Evolutionary conservation across 768 basidiomycete species (phyloP), one percentile per base, ranked within the genome.

Genomic region (Cyathus striatus): DNA sequence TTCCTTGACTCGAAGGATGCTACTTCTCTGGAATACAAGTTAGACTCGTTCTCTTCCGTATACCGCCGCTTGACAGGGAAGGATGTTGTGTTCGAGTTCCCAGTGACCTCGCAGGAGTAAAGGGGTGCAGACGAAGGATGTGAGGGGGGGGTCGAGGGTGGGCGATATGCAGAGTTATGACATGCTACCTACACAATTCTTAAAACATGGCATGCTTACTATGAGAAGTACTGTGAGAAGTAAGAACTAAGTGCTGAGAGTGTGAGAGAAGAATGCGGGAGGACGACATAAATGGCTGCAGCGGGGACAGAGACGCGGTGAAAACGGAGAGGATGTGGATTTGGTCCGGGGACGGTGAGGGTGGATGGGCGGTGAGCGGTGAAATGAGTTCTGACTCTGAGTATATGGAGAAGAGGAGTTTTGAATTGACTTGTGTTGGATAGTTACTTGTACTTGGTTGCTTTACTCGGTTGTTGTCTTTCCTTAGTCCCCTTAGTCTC

Each of bases 21-120:
- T 44, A 98, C 93, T 64, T 89, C 91, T 59, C 78, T 98, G 63
- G 96, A 98, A 78, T 97, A 99, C 87, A 99, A 99, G 81, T 80
- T 98, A 56, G 96, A 99, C 73, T 95, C 94, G 50, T 99, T 98
- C 77, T 88, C 94, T 38, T 93, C 91, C 32, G 90, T 98, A 50
- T 97, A 96, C 79, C 88, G 86, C 60, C 81, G 86, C 49, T 72
- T 96, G 63, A 95, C 93, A 51, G 94, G 94, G 63, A 97, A 96
- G 78, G 94, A 97, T 50, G 94, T 96, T 45, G 83, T 87, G 42
- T 92, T 92, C 61, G 90, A 92, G 75, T 92, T 92, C 75, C 90
- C 90, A 34, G 81, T 82, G 49, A 79, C 76, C 52, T 70, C 72
- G 55, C 82, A 83, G 62, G 81, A 85, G 65, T 86, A 81, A 71